phyloP scores from a whole-genome alignment of 176 grass and related monocot species.

The Poa annua region DNA sequence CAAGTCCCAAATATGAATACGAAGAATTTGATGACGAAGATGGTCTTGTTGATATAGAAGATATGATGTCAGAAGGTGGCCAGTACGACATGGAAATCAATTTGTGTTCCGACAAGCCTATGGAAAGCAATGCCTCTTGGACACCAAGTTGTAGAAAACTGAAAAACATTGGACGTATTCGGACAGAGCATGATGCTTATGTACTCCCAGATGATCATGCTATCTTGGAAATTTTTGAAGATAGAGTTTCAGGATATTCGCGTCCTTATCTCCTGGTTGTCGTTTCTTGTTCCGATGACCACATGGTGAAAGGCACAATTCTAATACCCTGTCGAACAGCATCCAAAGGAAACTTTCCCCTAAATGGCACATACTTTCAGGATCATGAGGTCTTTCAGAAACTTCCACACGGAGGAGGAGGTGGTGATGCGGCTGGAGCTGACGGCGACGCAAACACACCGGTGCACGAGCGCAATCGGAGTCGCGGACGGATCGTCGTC shows the following conservation, averaged over 20 bases:
- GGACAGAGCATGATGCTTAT: slow-evolving; percentile 56
- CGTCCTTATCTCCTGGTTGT: slow-evolving; percentile 73
- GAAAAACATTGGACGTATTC: slow-evolving; percentile 44
- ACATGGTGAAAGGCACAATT: slow-evolving; percentile 44
- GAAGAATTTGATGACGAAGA: slow-evolving; percentile 36
- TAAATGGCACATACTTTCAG: slow-evolving; percentile 97
- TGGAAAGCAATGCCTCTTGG: slow-evolving; percentile 29
- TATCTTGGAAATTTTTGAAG: slow-evolving; percentile 60
- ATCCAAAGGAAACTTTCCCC: slow-evolving; percentile 79
- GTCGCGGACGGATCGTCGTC: no score
- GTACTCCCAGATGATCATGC: slow-evolving; percentile 72
- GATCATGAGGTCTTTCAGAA: slow-evolving; percentile 86
- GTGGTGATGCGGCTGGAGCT: no score
- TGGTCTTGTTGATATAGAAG: slow-evolving; percentile 50
- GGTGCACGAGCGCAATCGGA: no score
- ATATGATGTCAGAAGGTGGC: slow-evolving; percentile 32
- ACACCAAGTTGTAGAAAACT: slow-evolving; percentile 22
- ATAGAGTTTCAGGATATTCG: slow-evolving; percentile 60
- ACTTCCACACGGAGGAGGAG: no score
- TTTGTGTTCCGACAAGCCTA: slow-evolving; percentile 41
- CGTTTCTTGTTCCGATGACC: slow-evolving; percentile 18
- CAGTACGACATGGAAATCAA: slow-evolving; percentile 46
- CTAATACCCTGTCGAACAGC: slow-evolving; percentile 87
- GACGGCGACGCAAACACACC: no score
- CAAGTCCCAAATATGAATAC: slow-evolving; percentile 49